Percentiles rank a stretch among this genome's conserved stretches.
Conservation (phyloP, 108 stramenopile genomes). For the Cyclotella atomus region DNA sequence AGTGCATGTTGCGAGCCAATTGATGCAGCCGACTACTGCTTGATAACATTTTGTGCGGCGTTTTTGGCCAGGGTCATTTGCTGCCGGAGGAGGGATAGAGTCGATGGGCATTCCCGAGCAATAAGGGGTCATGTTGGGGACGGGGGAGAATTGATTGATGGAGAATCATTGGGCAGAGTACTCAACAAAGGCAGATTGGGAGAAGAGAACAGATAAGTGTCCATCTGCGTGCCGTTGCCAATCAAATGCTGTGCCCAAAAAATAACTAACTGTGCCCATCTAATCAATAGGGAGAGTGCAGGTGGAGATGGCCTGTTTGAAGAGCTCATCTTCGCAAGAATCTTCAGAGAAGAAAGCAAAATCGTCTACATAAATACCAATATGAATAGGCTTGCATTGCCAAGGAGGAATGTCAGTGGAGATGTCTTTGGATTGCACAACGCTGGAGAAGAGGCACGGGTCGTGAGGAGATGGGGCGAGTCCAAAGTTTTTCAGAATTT, state of each 20-base stretch:
- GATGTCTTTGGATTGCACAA: neutral
- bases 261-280: conserved; percentile 10
- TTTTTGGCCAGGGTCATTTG: too few relatives aligned
- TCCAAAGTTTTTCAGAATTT: conserved; percentile 1
- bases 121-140: too few relatives aligned
- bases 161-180: too few relatives aligned
- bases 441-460: neutral
- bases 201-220: too few relatives aligned
- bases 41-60: too few relatives aligned
- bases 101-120: too few relatives aligned
- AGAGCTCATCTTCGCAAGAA: conserved; percentile 5
- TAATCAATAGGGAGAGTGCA: conserved; percentile 3
- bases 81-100: too few relatives aligned
- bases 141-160: too few relatives aligned
- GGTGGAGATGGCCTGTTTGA: neutral
- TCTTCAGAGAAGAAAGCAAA: conserved; percentile 19
- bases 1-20: too few relatives aligned
- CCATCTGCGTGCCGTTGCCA: conserved; percentile 7
- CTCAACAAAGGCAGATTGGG: too few relatives aligned
- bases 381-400: neutral
- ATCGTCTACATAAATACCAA: conserved; percentile 20
- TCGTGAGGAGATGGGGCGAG: conserved; percentile 17
- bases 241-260: conserved; percentile 8
- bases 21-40: too few relatives aligned
- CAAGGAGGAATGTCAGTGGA: neutral